These are phyloP conservation scores for Cordyceps militaris DNA, from an alignment of 2,329 filamentous ascomycete genomes.

Conservation along the genomic window DNA sequence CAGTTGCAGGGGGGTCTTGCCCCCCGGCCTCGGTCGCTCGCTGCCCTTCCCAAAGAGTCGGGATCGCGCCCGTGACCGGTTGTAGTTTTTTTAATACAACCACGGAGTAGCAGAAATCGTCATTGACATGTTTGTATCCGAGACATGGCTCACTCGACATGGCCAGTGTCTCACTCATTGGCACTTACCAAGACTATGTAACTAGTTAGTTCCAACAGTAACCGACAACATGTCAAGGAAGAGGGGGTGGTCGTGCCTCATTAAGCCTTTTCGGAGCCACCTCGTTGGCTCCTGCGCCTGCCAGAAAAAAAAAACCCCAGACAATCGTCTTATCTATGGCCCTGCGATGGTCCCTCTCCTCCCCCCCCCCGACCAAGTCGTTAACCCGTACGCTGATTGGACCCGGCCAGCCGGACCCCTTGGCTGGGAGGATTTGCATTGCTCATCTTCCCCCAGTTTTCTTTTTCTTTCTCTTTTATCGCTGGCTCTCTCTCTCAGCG, in stretches of 20 bases:
- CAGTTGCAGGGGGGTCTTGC: not conserved
- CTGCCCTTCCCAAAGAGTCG: not conserved
- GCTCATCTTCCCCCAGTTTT: not conserved
- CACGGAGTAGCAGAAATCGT: too few species aligned
- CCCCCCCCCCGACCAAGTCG: not conserved
- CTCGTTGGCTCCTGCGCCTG: not conserved
- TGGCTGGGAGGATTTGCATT: not conserved
- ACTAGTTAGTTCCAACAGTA: too few species aligned
- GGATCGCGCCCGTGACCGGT: not conserved
- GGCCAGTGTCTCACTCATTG: too few species aligned
- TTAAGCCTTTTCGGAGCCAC: not conserved
- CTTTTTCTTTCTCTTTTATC: not conserved
- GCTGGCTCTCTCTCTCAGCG: not conserved
- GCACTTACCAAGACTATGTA: too few species aligned
- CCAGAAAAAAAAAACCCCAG: slow-evolving; percentile 4
- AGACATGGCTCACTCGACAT: too few species aligned
- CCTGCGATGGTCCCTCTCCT: slow-evolving; percentile 1
- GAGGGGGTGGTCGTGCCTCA: not conserved
- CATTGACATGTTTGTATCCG: too few species aligned
- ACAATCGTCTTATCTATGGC: slow-evolving; percentile 11
- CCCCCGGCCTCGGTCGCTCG: not conserved
- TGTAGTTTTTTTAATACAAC: too few species aligned
- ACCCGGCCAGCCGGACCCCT: not conserved
- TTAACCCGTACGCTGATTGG: not conserved
- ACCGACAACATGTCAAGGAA: too few species aligned